Conservation (phyloP, 2,329 filamentous ascomycete genomes). For the Cordyceps fumosorosea region DNA sequence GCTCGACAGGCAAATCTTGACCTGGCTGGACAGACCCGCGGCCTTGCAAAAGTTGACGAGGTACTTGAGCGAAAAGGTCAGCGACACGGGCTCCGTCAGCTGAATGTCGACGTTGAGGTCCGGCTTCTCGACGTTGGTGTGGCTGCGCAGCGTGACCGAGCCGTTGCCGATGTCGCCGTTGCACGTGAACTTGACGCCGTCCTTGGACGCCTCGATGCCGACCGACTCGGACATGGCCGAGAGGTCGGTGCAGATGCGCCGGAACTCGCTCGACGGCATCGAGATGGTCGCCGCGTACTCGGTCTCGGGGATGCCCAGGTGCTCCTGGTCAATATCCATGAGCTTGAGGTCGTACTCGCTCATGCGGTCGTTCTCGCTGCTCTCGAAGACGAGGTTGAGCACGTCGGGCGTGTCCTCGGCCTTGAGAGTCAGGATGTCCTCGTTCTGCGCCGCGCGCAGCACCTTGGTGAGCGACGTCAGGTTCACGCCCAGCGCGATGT, state of each 20-base stretch:
- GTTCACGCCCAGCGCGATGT: conserved; percentile 97
- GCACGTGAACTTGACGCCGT: conserved; percentile 92
- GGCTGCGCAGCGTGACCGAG: conserved; percentile 82
- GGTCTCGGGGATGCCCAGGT: conserved; percentile 97
- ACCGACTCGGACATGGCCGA: conserved; percentile 93
- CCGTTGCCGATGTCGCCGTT: conserved; percentile 94
- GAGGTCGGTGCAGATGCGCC: conserved; percentile 89
- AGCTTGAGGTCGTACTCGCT: conserved; percentile 99
- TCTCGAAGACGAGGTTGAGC: conserved; percentile 94
- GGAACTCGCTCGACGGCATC: conserved; percentile 87
- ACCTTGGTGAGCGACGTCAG: conserved; percentile 95
- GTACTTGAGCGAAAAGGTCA: conserved; percentile 99
- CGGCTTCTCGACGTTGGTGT: conserved; percentile 85
- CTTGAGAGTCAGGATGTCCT: conserved; percentile 94
- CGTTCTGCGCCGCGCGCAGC: conserved; percentile 85
- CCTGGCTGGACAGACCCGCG: conserved; percentile 68
- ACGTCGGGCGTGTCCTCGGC: conserved; percentile 95
- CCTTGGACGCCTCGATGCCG: conserved; percentile 91
- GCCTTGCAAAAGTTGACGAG: conserved; percentile 99
- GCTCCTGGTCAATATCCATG: conserved; percentile 99
- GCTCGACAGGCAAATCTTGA: conserved; percentile 90
- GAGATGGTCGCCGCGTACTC: conserved; percentile 88
- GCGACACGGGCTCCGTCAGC: conserved; percentile 82
- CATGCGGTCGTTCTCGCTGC: conserved; percentile 75
- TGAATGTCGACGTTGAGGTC: conserved; percentile 81